phyloP scores from a whole-genome alignment of 352 stramenopile genomes.

The Pythium oligandrum region DNA sequence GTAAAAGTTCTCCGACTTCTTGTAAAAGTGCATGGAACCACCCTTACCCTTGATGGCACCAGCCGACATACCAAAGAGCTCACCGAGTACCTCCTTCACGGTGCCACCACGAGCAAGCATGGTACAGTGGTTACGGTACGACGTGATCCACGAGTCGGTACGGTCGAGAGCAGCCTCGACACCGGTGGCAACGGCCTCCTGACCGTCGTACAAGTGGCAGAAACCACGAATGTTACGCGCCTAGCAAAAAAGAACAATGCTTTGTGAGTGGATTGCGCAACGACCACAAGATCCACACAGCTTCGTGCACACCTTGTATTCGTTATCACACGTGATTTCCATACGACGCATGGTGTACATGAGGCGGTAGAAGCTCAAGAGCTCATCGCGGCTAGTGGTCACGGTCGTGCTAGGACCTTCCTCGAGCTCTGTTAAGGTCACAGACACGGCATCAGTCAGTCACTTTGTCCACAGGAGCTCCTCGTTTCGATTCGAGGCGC shows the following conservation, averaged over 20 bases:
- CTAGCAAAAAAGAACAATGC: slow-evolving; percentile 15
- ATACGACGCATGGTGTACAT: slow-evolving; percentile 99
- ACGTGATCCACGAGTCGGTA: slow-evolving; percentile 98
- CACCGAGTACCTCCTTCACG: slow-evolving; percentile 91
- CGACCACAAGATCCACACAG: too few species aligned
- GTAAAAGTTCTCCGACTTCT: slow-evolving; percentile 98
- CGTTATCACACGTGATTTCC: slow-evolving; percentile 99
- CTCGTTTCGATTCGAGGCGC: too few species aligned
- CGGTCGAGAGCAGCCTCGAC: slow-evolving; percentile 94
- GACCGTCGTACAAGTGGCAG: slow-evolving; percentile 99
- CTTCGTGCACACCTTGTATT: slow-evolving; percentile 93
- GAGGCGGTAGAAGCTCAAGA: slow-evolving; percentile 95
- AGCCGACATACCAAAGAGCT: slow-evolving; percentile 94
- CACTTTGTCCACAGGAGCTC: neutral
- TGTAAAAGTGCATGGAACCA: slow-evolving; percentile 99
- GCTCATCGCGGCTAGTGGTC: slow-evolving; percentile 93
- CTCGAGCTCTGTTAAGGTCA: slow-evolving; percentile 51
- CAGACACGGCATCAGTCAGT: neutral
- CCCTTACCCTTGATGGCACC: slow-evolving; percentile 95
- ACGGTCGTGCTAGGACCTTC: slow-evolving; percentile 50
- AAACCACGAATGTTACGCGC: slow-evolving; percentile 97
- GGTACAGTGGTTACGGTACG: slow-evolving; percentile 99
- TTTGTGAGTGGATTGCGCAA: neutral
- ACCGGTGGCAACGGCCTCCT: slow-evolving; percentile 98
- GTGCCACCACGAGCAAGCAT: slow-evolving; percentile 92